Evolutionary conservation across 768 basidiomycete species (phyloP).

Genomic region (Vararia minispora): DNA sequence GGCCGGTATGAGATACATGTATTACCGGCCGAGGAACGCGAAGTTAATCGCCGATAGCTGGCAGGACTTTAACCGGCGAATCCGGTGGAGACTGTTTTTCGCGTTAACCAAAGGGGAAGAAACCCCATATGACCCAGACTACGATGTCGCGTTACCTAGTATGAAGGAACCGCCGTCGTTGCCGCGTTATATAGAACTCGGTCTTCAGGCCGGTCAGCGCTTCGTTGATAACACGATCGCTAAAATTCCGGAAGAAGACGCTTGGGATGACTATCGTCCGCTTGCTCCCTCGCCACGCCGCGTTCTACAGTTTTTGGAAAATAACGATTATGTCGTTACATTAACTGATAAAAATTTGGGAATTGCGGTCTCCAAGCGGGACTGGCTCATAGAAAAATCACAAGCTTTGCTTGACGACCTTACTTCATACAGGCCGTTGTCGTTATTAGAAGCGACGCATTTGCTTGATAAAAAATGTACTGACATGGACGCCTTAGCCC

Average conservation of each 20-base stretch:
- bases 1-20: not conserved
- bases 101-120: slow-evolving; percentile 1
- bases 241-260: too few relatives aligned
- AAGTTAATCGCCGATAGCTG: not conserved
- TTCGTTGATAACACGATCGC: not conserved
- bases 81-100: not conserved
- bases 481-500: too few relatives aligned
- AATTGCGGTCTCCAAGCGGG: not conserved
- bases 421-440: too few relatives aligned
- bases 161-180: not conserved
- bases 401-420: not conserved
- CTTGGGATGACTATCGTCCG: too few relatives aligned
- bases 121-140: slow-evolving; percentile 1
- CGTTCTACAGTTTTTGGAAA: not conserved
- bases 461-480: too few relatives aligned
- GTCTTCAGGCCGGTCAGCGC: not conserved
- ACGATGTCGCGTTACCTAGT: not conserved
- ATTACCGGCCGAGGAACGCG: not conserved
- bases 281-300: too few relatives aligned
- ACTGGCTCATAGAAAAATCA: slow-evolving; percentile 1
- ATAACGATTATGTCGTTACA: not conserved
- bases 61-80: not conserved
- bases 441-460: too few relatives aligned
- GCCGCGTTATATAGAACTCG: slow-evolving; percentile 2
- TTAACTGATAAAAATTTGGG: not conserved